Percentiles rank a stretch among this genome's conserved stretches.
phyloP scores from a whole-genome alignment of 352 stramenopile genomes.

The Globisporangium camurandrum region DNA sequence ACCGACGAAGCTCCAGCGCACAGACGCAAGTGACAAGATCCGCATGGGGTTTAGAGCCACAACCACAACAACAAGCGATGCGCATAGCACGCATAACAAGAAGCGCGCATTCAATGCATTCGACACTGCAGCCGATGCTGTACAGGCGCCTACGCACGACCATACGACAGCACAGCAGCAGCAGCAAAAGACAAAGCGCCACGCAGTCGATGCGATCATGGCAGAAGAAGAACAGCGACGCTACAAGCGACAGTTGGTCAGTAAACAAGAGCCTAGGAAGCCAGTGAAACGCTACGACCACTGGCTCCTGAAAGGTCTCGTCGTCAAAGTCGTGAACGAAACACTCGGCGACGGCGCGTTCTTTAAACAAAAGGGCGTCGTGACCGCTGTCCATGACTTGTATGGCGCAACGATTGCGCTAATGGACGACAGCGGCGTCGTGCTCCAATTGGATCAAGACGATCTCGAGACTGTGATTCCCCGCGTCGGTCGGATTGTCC shows the following conservation, averaged over 20 bases:
- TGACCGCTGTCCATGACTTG: constrained; percentile 71
- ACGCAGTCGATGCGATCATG: constrained; percentile 47
- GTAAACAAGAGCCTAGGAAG: constrained; percentile 32
- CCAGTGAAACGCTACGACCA: constrained; percentile 62
- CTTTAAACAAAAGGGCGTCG: constrained; percentile 85
- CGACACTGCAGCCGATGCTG: neutral
- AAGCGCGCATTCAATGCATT: constrained; percentile 10
- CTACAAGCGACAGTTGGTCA: constrained; percentile 18
- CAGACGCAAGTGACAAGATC: constrained; percentile 38
- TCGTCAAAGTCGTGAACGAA: constrained; percentile 94
- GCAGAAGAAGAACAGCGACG: constrained; percentile 44
- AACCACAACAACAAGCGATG: constrained; percentile 21
- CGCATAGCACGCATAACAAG: neutral
- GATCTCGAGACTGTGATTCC: constrained; percentile 88
- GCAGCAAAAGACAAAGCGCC: constrained; percentile 12
- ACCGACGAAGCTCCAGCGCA: constrained; percentile 56
- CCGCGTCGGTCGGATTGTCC: constrained; percentile 52
- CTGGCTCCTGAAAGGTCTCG: constrained; percentile 88
- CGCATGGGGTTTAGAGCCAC: constrained; percentile 19
- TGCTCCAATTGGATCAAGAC: constrained; percentile 81
- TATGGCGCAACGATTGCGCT: constrained; percentile 81
- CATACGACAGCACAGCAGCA: neutral
- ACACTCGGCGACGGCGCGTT: constrained; percentile 81
- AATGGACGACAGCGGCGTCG: constrained; percentile 61
- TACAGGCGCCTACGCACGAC: neutral